Evolutionary conservation across 228 moss, liverwort and hornwort species (phyloP).

Genomic region (Sphagnum fallax): DNA sequence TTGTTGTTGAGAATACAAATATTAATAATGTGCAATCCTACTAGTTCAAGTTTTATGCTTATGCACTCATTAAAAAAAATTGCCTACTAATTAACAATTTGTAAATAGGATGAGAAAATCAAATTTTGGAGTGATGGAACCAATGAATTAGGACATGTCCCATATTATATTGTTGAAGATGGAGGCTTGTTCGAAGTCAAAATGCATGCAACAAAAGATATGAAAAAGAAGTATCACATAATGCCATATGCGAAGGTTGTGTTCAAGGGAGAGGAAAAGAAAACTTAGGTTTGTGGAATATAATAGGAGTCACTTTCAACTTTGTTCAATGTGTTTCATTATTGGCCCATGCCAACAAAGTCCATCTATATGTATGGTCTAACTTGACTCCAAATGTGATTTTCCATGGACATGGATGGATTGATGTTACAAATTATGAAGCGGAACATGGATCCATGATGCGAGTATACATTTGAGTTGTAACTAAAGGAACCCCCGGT

Average conservation of each 20-base stretch:
- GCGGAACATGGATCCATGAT: constrained; percentile 78
- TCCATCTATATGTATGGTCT: no score
- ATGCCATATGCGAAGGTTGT: constrained; percentile 70
- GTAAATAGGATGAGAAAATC: no score
- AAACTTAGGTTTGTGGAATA: constrained; percentile 36
- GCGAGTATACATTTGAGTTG: constrained; percentile 61
- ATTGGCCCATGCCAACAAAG: no score
- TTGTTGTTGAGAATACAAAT: no score
- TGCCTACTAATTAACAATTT: no score
- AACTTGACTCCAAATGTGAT: no score
- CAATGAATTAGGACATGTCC: constrained; percentile 23
- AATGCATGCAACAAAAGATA: constrained; percentile 76
- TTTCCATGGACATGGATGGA: not conserved
- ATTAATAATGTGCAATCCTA: no score
- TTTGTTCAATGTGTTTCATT: not conserved
- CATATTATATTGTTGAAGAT: constrained; percentile 43
- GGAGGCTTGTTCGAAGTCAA: constrained; percentile 71
- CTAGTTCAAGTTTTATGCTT: no score
- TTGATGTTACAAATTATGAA: constrained; percentile 49
- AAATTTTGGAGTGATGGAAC: constrained; percentile 2
- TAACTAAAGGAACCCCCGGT: constrained; percentile 65
- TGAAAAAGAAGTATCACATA: constrained; percentile 91
- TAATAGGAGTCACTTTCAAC: no score
- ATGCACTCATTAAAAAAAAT: no score
- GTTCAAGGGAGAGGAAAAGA: constrained; percentile 80